phyloP scores from a whole-genome alignment of 768 basidiomycete species.

The Amanita jacksonii region DNA sequence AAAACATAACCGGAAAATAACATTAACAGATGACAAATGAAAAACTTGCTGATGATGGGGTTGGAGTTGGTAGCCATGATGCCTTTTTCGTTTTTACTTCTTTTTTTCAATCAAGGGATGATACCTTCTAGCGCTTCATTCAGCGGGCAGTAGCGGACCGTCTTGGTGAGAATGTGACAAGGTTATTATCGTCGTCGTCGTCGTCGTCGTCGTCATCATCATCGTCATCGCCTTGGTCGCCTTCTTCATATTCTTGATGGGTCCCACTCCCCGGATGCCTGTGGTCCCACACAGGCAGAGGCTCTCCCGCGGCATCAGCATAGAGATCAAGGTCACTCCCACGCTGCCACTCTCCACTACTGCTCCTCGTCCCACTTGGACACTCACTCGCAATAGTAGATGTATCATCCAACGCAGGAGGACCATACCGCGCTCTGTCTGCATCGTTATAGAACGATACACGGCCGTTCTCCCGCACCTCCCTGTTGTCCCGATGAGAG shows the following conservation, averaged over 20 bases:
- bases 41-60: no score
- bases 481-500: no score
- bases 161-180: slow-evolving; percentile 24
- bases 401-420: slow-evolving; percentile 33
- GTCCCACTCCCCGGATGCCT: slow-evolving; percentile 2
- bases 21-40: no score
- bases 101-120: no score
- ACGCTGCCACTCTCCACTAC: slow-evolving; percentile 5
- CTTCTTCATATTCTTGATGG: slow-evolving; percentile 12
- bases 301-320: no score
- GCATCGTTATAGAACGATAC: slow-evolving; percentile 10
- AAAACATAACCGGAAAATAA: slow-evolving; percentile 1
- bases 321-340: slow-evolving; percentile 9
- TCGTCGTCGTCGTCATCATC: slow-evolving; percentile 12
- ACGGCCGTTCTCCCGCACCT: neutral
- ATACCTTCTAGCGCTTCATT: no score
- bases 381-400: slow-evolving; percentile 37
- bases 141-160: slow-evolving; percentile 7
- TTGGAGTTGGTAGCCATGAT: no score
- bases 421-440: slow-evolving; percentile 15
- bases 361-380: neutral
- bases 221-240: slow-evolving; percentile 9
- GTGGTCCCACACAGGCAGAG: no score
- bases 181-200: slow-evolving; percentile 17
- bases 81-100: no score